A percentile compares a stretch with the other conserved stretches of the same genome.
Evolutionary conservation across 2,329 filamentous ascomycete genomes (phyloP).

Genomic region (Raffaelea ambrosiae): DNA sequence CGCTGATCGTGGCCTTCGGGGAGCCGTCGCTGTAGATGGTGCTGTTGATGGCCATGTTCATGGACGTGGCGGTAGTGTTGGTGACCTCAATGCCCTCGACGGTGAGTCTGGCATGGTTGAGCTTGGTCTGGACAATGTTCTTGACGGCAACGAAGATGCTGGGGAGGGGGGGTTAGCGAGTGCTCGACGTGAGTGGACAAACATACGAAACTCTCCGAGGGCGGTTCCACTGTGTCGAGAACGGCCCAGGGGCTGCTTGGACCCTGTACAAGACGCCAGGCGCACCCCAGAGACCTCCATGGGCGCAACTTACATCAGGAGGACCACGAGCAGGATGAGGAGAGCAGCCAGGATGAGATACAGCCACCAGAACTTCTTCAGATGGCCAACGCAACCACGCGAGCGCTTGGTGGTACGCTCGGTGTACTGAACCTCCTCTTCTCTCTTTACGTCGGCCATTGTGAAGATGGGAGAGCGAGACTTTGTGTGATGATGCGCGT

Average conservation of each 20-base stretch:
- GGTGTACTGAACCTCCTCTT: slow-evolving; percentile 2
- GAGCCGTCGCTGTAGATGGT: slow-evolving; percentile 43
- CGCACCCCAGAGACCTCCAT: too few relatives aligned
- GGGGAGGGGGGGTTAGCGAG: slow-evolving; percentile 22
- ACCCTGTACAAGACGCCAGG: too few relatives aligned
- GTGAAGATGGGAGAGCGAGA: neutral
- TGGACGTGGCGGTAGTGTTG: slow-evolving; percentile 33
- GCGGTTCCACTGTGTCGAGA: too few relatives aligned
- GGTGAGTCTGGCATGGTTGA: slow-evolving; percentile 43
- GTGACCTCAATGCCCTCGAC: slow-evolving; percentile 43
- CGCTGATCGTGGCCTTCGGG: slow-evolving; percentile 41
- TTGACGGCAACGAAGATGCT: slow-evolving; percentile 50
- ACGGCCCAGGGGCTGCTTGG: too few relatives aligned
- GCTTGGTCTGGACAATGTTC: slow-evolving; percentile 46
- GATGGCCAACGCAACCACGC: slow-evolving; percentile 24
- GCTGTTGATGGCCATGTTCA: slow-evolving; percentile 47
- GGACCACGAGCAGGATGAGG: slow-evolving; percentile 45
- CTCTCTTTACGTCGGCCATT: slow-evolving; percentile 2
- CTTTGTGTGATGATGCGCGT: too few relatives aligned
- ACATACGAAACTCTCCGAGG: too few relatives aligned
- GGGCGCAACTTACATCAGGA: slow-evolving; percentile 49
- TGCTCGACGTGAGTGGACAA: slow-evolving; percentile 50
- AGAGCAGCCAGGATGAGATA: slow-evolving; percentile 42
- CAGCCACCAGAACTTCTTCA: slow-evolving; percentile 53
- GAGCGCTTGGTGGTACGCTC: neutral